Evolutionary conservation across 768 basidiomycete genomes (phyloP), one percentile per base, ranked within the genome.

Genomic region (Lactifluus hygrophoroides): DNA sequence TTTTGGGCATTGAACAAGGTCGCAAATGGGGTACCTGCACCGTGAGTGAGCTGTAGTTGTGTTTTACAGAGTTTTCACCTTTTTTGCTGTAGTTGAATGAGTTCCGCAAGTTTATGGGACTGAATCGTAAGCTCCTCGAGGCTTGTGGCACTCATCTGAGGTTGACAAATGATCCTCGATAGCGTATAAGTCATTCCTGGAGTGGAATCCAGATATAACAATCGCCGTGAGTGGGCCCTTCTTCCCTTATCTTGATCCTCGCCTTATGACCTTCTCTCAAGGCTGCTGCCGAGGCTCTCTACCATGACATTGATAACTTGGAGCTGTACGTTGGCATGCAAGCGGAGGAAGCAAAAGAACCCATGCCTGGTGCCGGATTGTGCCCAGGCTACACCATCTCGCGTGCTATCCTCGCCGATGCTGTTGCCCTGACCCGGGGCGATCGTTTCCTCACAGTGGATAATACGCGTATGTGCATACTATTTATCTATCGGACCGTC

Each of bases 341-440:
- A 44, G 86, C 86, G 5, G 90, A 92, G 68, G 76, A 90, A 64
- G 66, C 85, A 2, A 91, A 90, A 66, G 60, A 65, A 2, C 79
- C 83, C 6, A 75, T 76, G 23, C 78, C 81, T 1, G 90, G 88
- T 7, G 83, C 86, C 6, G 90, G 89, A 11, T 68, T 91, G 5
- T 90, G 88, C 68, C 88, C 88, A 5, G 87, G 88, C 27, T 90
- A 83, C 72, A 91, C 90, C 5, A 85, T 89, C 62, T 88, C 88
- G 7, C 77, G 90, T 44, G 86, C 88, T n/a, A 92, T 94, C 62
- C 75, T 94, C 14, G 77, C 84, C 11, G 88, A 90, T 67, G 89
- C 88, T 2, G 84, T 90, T 35, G 82, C 77, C 61, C 74, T 92
- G 57, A 81, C 80, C 30, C 81, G 90, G 32, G 89, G 90, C 7